Conservation (phyloP, 2,329 filamentous ascomycete genomes). For the Cytospora paraplurivora region DNA sequence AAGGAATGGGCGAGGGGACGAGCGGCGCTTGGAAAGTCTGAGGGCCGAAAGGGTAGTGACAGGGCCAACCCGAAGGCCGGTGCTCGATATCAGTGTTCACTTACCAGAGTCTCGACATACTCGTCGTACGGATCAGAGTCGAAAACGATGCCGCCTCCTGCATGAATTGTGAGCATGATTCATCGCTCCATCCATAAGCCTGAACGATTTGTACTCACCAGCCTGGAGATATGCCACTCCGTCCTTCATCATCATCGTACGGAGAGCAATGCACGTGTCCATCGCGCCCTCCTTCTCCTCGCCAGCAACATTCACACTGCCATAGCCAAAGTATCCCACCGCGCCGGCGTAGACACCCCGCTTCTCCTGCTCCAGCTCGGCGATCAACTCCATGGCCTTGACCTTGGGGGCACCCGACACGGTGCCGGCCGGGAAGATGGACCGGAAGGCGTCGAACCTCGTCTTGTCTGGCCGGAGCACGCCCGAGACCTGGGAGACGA, state of each 20-base stretch:
- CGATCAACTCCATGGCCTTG: slow-evolving; percentile 94
- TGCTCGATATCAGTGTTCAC: background rate
- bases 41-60: background rate
- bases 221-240: slow-evolving; percentile 88
- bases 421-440: slow-evolving; percentile 95
- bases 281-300: slow-evolving; percentile 76
- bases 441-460: slow-evolving; percentile 92
- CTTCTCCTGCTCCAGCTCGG: slow-evolving; percentile 91
- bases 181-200: background rate
- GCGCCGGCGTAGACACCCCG: slow-evolving; percentile 93
- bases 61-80: background rate
- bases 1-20: background rate
- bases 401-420: slow-evolving; percentile 96
- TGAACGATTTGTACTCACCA: slow-evolving; percentile 44
- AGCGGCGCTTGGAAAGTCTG: no score
- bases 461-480: slow-evolving; percentile 81
- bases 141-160: slow-evolving; percentile 86
- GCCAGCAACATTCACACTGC: slow-evolving; percentile 66
- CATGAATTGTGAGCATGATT: slow-evolving; percentile 4
- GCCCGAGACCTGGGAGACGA: slow-evolving; percentile 93
- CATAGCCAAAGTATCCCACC: slow-evolving; percentile 95
- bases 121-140: slow-evolving; percentile 91
- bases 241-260: slow-evolving; percentile 94
- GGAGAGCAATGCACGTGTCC: slow-evolving; percentile 80
- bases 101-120: slow-evolving; percentile 80